Base-by-base conservation (phyloP, 139 green algal genomes). In the Zygnema circumcarinatum region DNA sequence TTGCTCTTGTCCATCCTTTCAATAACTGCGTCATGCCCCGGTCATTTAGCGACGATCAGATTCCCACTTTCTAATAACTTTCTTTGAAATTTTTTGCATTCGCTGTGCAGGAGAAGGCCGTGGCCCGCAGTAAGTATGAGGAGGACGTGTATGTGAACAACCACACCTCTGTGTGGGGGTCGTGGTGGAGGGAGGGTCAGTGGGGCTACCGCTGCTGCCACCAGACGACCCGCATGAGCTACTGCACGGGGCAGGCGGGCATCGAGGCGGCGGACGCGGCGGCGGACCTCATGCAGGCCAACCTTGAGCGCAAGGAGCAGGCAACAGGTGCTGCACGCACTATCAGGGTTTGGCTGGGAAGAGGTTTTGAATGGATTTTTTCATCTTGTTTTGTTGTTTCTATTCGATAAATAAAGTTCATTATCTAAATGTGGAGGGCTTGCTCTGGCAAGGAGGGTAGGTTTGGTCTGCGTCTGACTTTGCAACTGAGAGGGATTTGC, bases 141-240 rank as follows among this genome's bases (percentile, higher is more conserved):
- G 97, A 99, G 92, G 97, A 99, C 83, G 95, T 98, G 75, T 85
- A 93, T n/a, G 74, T 94, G 41, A 94, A 96, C 84, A 99, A 99
- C 91, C 97, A 99, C 94, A 98, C 95, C 0, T 74, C 82, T 0
- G 96, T 99, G 72, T 99, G 96, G 96, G 97, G 97, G 31, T 96
- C 92, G 40, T 99, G 93, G 92, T 99, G 96, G 96, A 35, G 89
- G 1, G 94, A 96, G 29, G 96, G 96, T 22, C 68, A 81, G 39
- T 99, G 97, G 96, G 97, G 97, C 67, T 99, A 96, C 86, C 94
- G 94, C 0, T 99, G 97, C 94, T 99, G 97, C 92, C 93, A 95
- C 81, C 90, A 92, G 87, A 93, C 76, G 11, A 76, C 95, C 11
- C 96, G 96, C 92, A 97, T 98, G 92, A 95, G 90, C 87, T 99